phyloP scores from a whole-genome alignment of 2,329 filamentous ascomycete species.

The Davidsoniella virescens region DNA sequence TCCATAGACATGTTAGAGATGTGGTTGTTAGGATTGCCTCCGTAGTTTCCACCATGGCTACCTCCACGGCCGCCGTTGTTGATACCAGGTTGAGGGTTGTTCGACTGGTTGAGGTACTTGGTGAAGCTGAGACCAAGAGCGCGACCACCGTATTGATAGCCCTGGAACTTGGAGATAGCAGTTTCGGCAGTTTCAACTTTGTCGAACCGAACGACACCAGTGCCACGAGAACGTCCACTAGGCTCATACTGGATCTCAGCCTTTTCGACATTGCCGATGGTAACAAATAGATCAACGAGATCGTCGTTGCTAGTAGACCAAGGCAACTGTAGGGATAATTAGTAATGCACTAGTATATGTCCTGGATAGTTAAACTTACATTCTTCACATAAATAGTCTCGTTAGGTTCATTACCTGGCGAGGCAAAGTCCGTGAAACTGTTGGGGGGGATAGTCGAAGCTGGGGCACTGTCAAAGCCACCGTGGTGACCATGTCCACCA shows the following conservation, averaged over 20 bases:
- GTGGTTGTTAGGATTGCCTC: neutral
- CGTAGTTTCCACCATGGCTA: neutral
- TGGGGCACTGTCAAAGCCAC: constrained; percentile 33
- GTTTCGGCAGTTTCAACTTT: constrained; percentile 71
- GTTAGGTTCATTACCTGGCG: constrained; percentile 67
- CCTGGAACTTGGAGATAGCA: constrained; percentile 91
- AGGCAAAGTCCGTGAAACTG: constrained; percentile 85
- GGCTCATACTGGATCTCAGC: constrained; percentile 99
- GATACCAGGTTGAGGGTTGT: constrained; percentile 27
- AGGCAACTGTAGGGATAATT: constrained; percentile 47
- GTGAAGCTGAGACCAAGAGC: constrained; percentile 87
- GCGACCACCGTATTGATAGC: constrained; percentile 91
- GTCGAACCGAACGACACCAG: constrained; percentile 92
- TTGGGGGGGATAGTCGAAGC: constrained; percentile 48
- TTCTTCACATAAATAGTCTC: constrained; percentile 92
- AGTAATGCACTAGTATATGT: constrained; percentile 6
- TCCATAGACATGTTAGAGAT: constrained; percentile 45
- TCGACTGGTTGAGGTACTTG: constrained; percentile 59
- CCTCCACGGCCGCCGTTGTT: neutral
- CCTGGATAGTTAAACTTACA: constrained; percentile 38
- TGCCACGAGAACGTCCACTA: constrained; percentile 85
- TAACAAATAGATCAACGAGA: constrained; percentile 87
- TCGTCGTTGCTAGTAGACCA: constrained; percentile 99
- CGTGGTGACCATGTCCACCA: constrained; percentile 18
- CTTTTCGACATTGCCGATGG: constrained; percentile 93